Evolutionary conservation across 192 early-diverging fungal species (phyloP), one percentile per base, ranked within the genome.

Genomic region (Coemansia sp.): DNA sequence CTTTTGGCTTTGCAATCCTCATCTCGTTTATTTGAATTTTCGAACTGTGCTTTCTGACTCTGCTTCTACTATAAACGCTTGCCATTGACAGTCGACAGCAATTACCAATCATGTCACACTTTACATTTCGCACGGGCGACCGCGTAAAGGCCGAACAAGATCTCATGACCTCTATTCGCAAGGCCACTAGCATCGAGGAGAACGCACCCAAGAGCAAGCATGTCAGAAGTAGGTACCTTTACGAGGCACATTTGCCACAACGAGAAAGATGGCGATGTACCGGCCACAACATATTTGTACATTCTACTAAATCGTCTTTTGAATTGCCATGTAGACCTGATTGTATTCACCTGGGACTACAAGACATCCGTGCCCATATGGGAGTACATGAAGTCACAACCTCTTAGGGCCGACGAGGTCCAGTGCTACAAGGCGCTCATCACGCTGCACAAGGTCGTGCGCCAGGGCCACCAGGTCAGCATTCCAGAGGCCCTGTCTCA

Each of bases 191-290:
- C 46, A 59, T 80, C 33, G 95, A 96, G 33, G 96, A 98, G 68
- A 87, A 88, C 19, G 90, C 96, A 2, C 96, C 96, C 57, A 98
- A 98, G 73, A 94, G 95, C 74, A 98, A 97, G 82, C 97, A 98
- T 80, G 95, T 96, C 32, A 62, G 67, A 67, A 74, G 66, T 68
- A 63, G 18, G 66, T 64, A 62, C 46, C 33, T 3, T 27, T 7
- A 50, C n/a, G n/a, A n/a, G n/a, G n/a, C n/a, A n/a, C n/a, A n/a
- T n/a, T n/a, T n/a, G n/a, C n/a, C n/a, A n/a, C n/a, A n/a, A n/a
- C n/a, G n/a, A n/a, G n/a, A n/a, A n/a, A n/a, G n/a, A n/a, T n/a
- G n/a, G n/a, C n/a, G n/a, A n/a, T n/a, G n/a, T n/a, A n/a, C n/a
- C n/a, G n/a, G n/a, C n/a, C n/a, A n/a, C n/a, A n/a, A n/a, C n/a